Percentiles rank a stretch among this genome's conserved stretches.
These are phyloP conservation scores for Prinsepia uniflora DNA, from an alignment of 306 rosid genomes.

Conservation along the genomic window DNA sequence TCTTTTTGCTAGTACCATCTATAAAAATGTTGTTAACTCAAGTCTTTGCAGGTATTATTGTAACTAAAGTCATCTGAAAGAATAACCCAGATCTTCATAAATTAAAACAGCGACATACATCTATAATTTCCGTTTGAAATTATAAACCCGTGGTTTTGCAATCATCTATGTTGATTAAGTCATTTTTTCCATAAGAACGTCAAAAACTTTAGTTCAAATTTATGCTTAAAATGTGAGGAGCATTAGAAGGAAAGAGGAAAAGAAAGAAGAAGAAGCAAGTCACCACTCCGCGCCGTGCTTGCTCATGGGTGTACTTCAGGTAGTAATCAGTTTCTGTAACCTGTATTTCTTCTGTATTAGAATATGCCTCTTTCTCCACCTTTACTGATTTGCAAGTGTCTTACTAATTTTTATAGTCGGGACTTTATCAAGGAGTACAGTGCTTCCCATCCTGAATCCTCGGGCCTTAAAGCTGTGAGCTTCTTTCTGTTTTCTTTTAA, in stretches of 20 bases:
- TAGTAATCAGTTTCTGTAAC: conserved; percentile 1
- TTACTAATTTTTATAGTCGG: conserved; percentile 20
- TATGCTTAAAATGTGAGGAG: background rate
- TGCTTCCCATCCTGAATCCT: conserved; percentile 43
- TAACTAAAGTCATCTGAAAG: background rate
- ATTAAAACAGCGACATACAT: background rate
- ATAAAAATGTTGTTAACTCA: background rate
- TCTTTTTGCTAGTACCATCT: background rate
- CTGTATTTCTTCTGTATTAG: background rate
- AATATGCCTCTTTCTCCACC: background rate
- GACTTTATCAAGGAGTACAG: conserved; percentile 37
- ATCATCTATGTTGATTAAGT: background rate
- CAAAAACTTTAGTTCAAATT: background rate
- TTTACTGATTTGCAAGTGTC: background rate
- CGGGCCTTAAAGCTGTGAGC: conserved; percentile 45
- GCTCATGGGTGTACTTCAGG: conserved; percentile 47
- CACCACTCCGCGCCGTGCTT: conserved; percentile 35
- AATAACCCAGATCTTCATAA: background rate
- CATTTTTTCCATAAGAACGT: background rate
- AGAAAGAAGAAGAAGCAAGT: conserved; percentile 28
- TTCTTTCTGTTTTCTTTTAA: conserved; percentile 1
- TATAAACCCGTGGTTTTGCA: background rate
- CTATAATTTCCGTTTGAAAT: background rate
- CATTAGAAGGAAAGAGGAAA: conserved; percentile 17
- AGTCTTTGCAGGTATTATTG: background rate